Evolutionary conservation across 73 alveolate species (phyloP).

Genomic region (Halteria grandinella): DNA sequence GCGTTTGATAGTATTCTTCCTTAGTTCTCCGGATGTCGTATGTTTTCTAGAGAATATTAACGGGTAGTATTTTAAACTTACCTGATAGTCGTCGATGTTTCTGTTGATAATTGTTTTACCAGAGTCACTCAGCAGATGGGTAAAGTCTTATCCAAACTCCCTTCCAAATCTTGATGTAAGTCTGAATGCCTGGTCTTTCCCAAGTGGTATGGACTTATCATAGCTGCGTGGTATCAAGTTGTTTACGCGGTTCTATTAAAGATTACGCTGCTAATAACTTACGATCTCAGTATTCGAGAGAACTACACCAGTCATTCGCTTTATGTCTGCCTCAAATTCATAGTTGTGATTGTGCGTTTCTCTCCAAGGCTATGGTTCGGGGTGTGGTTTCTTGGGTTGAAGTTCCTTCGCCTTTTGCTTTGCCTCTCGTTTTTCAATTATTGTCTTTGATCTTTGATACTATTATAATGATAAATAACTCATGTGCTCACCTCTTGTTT

Average conservation of each 20-base stretch:
- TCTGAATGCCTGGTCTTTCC: constrained; percentile 11
- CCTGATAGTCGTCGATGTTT: no score
- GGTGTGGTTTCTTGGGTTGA: constrained; percentile 27
- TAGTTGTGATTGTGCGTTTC: constrained; percentile 45
- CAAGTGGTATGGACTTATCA: constrained; percentile 41
- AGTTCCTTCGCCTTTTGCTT: constrained; percentile 35
- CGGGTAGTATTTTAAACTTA: no score
- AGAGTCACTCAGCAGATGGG: no score
- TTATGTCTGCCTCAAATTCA: constrained; percentile 16
- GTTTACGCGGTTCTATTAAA: constrained; percentile 16
- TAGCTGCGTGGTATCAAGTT: constrained; percentile 33
- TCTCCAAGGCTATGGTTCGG: constrained; percentile 36
- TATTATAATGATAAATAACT: background rate
- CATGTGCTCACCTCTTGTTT: constrained; percentile 9
- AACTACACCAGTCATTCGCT: constrained; percentile 21
- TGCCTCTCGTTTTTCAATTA: constrained; percentile 13
- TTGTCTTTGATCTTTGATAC: constrained; percentile 34
- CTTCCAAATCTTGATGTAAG: constrained; percentile 25
- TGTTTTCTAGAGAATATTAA: constrained; percentile 27
- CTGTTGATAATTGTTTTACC: no score
- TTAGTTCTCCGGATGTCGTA: background rate
- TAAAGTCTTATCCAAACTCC: constrained; percentile 5
- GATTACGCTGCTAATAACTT: background rate
- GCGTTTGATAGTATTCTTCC: background rate
- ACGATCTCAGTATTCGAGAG: constrained; percentile 25